Evolutionary conservation across 257 asterid genomes (phyloP).

Genomic region (Osmanthus fragrans): DNA sequence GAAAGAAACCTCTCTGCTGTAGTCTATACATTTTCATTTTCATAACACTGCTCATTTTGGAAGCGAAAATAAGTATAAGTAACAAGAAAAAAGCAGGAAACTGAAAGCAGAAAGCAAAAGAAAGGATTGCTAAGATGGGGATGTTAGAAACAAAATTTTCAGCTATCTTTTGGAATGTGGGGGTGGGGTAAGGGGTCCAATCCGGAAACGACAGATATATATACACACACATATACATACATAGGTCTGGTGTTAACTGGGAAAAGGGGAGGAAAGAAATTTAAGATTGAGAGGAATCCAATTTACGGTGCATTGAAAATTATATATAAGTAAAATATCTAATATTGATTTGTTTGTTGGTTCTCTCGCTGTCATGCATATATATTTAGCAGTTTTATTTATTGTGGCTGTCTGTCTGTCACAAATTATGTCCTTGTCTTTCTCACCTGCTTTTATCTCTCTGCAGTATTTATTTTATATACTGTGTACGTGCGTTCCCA

Average conservation of each 20-base stretch:
- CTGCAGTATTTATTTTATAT: neutral
- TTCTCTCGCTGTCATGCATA: slow-evolving; percentile 18
- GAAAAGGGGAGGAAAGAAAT: neutral
- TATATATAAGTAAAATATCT: neutral
- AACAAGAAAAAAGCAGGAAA: neutral
- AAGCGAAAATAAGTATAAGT: neutral
- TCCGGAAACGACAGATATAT: slow-evolving; percentile 36
- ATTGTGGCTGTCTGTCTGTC: slow-evolving; percentile 24
- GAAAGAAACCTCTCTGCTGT: slow-evolving; percentile 5
- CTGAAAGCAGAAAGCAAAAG: neutral
- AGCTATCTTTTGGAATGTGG: neutral
- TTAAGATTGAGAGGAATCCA: slow-evolving; percentile 11
- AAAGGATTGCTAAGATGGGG: slow-evolving; percentile 14
- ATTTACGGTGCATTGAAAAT: slow-evolving; percentile 23
- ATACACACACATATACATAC: neutral
- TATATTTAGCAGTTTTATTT: slow-evolving; percentile 27
- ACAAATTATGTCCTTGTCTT: slow-evolving; percentile 34
- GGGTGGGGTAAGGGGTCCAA: slow-evolving; percentile 20
- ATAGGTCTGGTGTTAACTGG: neutral
- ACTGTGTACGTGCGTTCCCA: no score
- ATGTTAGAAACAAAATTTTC: slow-evolving; percentile 28
- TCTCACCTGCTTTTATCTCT: neutral
- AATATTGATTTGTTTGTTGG: slow-evolving; percentile 29
- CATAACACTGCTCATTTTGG: neutral
- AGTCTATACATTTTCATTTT: slow-evolving; percentile 23